A percentile compares a stretch with the other conserved stretches of the same genome.
Evolutionary conservation across 2,329 filamentous ascomycete genomes (phyloP).

Genomic region (Exophiala dermatitidis): DNA sequence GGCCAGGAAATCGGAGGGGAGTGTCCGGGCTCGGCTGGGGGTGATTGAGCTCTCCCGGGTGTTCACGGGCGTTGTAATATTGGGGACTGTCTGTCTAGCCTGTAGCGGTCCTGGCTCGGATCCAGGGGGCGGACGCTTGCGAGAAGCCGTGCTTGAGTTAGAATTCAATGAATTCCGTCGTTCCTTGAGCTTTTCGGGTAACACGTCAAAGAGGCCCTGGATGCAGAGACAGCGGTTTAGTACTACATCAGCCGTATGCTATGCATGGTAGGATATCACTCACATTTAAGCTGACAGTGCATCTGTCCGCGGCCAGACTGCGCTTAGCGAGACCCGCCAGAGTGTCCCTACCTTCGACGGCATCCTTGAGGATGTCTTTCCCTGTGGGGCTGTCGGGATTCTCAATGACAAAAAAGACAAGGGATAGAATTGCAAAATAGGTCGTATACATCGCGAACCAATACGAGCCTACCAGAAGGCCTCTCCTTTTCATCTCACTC

Average conservation of each 20-base stretch:
- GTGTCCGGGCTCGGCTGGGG: conserved; percentile 17
- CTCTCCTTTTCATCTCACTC: conserved; percentile 56
- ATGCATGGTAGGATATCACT: conserved; percentile 31
- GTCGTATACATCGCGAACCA: conserved; percentile 65
- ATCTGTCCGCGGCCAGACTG: conserved; percentile 82
- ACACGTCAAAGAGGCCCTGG: conserved; percentile 72
- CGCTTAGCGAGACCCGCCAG: conserved; percentile 70
- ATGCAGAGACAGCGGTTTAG: neutral
- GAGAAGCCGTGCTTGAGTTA: conserved; percentile 33
- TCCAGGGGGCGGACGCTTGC: conserved; percentile 41
- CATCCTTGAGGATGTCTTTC: conserved; percentile 76
- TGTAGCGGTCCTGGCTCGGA: conserved; percentile 8
- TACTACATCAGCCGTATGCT: neutral
- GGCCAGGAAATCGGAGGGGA: conserved; percentile 24
- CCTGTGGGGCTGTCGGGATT: conserved; percentile 55
- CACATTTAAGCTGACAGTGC: conserved; percentile 70
- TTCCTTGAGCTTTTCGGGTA: conserved; percentile 65
- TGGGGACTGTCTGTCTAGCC: conserved; percentile 6
- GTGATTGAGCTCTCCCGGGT: conserved; percentile 11
- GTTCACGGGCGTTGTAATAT: conserved; percentile 6
- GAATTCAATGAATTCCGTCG: conserved; percentile 40
- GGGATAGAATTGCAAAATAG: conserved; percentile 58
- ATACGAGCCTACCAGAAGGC: conserved; percentile 55
- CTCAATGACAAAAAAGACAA: conserved; percentile 58
- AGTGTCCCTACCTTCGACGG: conserved; percentile 74